Percentiles rank a stretch among this genome's conserved stretches.
phyloP scores from a whole-genome alignment of 192 early-diverging fungal genomes.

The Podila minutissima region DNA sequence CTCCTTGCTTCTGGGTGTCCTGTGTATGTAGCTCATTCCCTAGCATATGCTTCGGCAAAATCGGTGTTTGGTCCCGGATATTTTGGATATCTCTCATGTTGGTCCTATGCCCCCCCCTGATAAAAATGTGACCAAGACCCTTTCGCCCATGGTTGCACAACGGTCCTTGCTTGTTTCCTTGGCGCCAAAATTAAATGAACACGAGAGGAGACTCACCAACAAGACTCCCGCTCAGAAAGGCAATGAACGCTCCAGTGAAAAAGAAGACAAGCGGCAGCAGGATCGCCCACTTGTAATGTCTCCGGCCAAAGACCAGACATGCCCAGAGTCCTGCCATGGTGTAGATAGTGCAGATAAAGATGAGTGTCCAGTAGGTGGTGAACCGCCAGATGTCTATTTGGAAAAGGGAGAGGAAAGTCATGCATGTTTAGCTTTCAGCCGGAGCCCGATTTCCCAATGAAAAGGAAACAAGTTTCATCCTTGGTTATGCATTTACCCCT shows the following conservation, averaged over 20 bases:
- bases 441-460: too few species aligned
- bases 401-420: background rate
- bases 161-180: too few species aligned
- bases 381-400: slow-evolving; percentile 67
- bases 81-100: too few species aligned
- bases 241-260: slow-evolving; percentile 43
- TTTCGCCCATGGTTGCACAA: too few species aligned
- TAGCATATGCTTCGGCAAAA: too few species aligned
- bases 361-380: slow-evolving; percentile 69
- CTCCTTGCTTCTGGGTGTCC: too few species aligned
- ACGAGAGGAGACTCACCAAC: slow-evolving; percentile 30
- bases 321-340: slow-evolving; percentile 67
- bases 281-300: slow-evolving; percentile 49
- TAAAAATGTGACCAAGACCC: too few species aligned
- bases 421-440: background rate
- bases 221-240: slow-evolving; percentile 55
- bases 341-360: slow-evolving; percentile 68
- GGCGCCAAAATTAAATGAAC: too few species aligned
- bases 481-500: slow-evolving; percentile 30
- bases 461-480: background rate
- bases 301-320: slow-evolving; percentile 60
- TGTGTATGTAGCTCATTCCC: too few species aligned
- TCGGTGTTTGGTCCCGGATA: too few species aligned
- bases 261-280: slow-evolving; percentile 45
- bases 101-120: too few species aligned